A percentile compares a stretch with the other conserved stretches of the same genome.
Evolutionary conservation across 2,329 filamentous ascomycete genomes (phyloP).

Genomic region (Alternaria sp.): DNA sequence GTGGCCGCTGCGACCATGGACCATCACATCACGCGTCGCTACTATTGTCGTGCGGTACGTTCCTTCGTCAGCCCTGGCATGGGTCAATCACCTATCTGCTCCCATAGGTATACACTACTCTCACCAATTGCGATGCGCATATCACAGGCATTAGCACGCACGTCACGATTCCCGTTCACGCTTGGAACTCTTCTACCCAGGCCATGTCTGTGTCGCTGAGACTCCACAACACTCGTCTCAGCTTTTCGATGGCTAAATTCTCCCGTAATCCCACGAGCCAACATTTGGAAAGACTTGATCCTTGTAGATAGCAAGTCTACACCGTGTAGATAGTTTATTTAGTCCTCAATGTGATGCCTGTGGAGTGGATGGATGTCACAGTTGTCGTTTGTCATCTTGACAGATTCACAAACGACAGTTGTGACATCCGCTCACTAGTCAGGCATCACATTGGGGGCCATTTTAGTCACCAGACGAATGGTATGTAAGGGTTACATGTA

Average conservation of each 20-base stretch:
- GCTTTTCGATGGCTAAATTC: neutral
- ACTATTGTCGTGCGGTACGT: neutral
- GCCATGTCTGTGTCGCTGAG: neutral
- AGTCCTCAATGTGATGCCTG: neutral
- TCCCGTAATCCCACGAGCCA: neutral
- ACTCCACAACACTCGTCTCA: neutral
- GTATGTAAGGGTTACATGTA: neutral
- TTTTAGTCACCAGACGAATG: accelerated
- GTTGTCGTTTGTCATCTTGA: neutral
- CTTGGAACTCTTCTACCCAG: neutral
- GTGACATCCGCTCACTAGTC: neutral
- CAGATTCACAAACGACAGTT: neutral
- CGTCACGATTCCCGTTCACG: no score
- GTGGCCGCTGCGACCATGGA: no score
- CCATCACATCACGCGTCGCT: no score
- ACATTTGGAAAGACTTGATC: neutral
- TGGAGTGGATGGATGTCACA: neutral
- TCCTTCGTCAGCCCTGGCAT: neutral
- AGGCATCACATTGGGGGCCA: neutral
- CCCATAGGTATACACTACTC: no score
- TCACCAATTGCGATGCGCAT: no score
- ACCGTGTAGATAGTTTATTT: neutral
- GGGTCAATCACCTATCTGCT: neutral
- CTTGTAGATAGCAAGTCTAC: neutral
- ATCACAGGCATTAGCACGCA: no score